phyloP scores from a whole-genome alignment of 1,284 basidiomycete genomes.

The Cystobasidiaceae sp. region DNA sequence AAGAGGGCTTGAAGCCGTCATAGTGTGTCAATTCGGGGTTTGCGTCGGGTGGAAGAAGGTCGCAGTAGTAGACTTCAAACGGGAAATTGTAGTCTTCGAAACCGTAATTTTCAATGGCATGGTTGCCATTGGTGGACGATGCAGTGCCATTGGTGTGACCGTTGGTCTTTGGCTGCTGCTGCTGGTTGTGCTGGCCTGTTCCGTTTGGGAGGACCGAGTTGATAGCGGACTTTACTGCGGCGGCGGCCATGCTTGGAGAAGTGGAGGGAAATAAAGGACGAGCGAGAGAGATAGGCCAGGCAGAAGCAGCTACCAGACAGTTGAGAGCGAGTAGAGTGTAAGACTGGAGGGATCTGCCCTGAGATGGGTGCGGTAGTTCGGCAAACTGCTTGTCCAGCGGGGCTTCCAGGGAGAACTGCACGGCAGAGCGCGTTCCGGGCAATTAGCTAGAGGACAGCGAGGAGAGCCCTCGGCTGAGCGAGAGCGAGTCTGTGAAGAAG shows the following conservation, averaged over 20 bases:
- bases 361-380: too few relatives aligned
- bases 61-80: constrained; percentile 15
- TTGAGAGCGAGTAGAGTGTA: too few relatives aligned
- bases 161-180: too few relatives aligned
- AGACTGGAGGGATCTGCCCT: too few relatives aligned
- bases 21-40: constrained; percentile 6
- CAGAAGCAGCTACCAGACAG: too few relatives aligned
- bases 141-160: background rate
- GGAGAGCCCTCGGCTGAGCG: too few relatives aligned
- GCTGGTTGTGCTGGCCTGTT: too few relatives aligned
- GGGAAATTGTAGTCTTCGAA: constrained; percentile 3
- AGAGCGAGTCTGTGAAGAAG: too few relatives aligned
- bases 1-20: constrained; percentile 10
- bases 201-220: background rate
- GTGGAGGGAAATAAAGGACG: background rate
- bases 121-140: background rate
- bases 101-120: background rate
- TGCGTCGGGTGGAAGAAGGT: constrained; percentile 1
- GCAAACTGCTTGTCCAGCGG: too few relatives aligned
- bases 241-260: background rate
- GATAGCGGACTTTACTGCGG: background rate
- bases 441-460: too few relatives aligned
- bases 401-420: too few relatives aligned
- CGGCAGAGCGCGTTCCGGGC: too few relatives aligned
- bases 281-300: background rate